These are phyloP conservation scores for Penicillium hordei DNA, from an alignment of 2,329 filamentous ascomycete genomes.

Conservation along the genomic window DNA sequence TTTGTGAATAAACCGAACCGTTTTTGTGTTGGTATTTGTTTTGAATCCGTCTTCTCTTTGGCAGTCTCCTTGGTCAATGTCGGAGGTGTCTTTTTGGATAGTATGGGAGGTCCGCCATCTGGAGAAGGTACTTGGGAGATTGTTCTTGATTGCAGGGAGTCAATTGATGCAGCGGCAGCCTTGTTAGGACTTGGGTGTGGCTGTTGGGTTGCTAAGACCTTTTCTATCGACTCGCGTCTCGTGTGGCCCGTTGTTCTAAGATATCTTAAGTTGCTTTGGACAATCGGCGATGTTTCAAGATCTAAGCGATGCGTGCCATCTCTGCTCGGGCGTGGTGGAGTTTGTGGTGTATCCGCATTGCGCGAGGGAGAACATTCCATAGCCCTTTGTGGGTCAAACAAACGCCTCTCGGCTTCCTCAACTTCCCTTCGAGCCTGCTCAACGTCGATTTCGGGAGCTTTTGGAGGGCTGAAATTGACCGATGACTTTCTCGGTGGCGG, in stretches of 20 bases:
- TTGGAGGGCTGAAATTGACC: slow-evolving; percentile 50
- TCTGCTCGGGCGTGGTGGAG: slow-evolving; percentile 65
- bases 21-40: slow-evolving; percentile 47
- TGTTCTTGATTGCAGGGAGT: slow-evolving; percentile 39
- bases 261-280: slow-evolving; percentile 56
- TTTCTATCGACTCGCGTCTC: slow-evolving; percentile 52
- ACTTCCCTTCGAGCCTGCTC: slow-evolving; percentile 33
- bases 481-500: slow-evolving; percentile 64
- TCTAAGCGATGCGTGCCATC: slow-evolving; percentile 66
- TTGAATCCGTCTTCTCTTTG: slow-evolving; percentile 31
- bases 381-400: slow-evolving; percentile 18
- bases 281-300: slow-evolving; percentile 53
- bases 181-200: slow-evolving; percentile 29
- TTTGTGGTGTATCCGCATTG: slow-evolving; percentile 34
- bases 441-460: slow-evolving; percentile 21
- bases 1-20: slow-evolving; percentile 78
- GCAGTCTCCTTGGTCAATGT: slow-evolving; percentile 37
- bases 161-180: slow-evolving; percentile 39
- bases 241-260: slow-evolving; percentile 52
- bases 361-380: slow-evolving; percentile 30
- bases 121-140: slow-evolving; percentile 36
- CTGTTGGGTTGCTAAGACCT: slow-evolving; percentile 36
- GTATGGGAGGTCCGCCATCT: slow-evolving; percentile 33
- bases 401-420: slow-evolving; percentile 29
- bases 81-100: slow-evolving; percentile 34